Percentiles rank a stretch among this genome's conserved stretches.
phyloP scores from a whole-genome alignment of 306 rosid species.

The Sophora flavescens region DNA sequence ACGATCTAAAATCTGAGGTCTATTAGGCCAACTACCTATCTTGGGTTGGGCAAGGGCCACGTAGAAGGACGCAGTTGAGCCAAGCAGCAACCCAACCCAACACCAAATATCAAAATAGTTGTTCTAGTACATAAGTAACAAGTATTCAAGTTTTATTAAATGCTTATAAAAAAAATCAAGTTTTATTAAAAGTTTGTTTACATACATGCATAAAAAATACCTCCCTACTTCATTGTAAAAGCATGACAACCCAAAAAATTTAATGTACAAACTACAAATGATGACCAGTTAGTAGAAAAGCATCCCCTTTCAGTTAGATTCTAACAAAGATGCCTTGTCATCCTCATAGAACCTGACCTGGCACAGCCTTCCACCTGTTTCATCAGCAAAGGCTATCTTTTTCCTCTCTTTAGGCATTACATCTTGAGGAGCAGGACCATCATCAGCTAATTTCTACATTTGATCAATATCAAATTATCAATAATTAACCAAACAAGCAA shows the following conservation, averaged over 20 bases:
- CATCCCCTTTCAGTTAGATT: slow-evolving; percentile 36
- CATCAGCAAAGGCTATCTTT: slow-evolving; percentile 92
- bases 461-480: slow-evolving; percentile 36
- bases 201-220: neutral
- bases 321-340: slow-evolving; percentile 47
- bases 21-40: no score
- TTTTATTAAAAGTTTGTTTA: neutral
- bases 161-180: no score
- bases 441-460: slow-evolving; percentile 59
- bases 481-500: slow-evolving; percentile 37
- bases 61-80: no score
- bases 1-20: no score
- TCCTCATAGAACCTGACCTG: slow-evolving; percentile 70
- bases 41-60: no score
- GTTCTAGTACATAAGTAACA: neutral
- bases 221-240: neutral
- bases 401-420: slow-evolving; percentile 62
- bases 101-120: no score
- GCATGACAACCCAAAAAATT: neutral
- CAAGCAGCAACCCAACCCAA: no score
- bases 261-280: slow-evolving; percentile 14
- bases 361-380: slow-evolving; percentile 85
- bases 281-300: neutral
- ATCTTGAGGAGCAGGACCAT: slow-evolving; percentile 46
- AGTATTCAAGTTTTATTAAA: no score